Evolutionary conservation across 192 early-diverging fungal species (phyloP), one percentile per base, ranked within the genome.

Genomic region (Linnemannia schmuckeri): DNA sequence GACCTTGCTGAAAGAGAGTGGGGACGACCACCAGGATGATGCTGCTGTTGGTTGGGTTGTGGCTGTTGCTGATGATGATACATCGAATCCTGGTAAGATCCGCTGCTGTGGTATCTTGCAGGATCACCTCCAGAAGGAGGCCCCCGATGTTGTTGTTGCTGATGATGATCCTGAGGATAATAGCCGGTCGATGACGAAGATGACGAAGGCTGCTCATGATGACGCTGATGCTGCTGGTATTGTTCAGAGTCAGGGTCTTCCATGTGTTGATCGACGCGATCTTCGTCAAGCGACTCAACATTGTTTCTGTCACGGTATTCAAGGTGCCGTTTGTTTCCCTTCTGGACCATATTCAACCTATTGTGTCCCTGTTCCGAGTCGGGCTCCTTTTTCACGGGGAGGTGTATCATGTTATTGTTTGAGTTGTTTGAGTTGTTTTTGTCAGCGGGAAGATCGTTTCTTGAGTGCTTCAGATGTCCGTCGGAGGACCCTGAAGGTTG

Each of bases 11-110:
- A 66, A 30, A 66, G 61, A 33, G 61, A 33, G 10, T 66, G 61
- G 33, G 30, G 61, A 12, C 30, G 61, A 33, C 61, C 30, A 13
- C 72, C 72, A 42, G 73, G 61, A 22, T 71, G 42, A 18, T 47
- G 42, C 3, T 70, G 30, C n/a, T 70, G 74, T 49, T 46, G 44
- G 44, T 52, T 52, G 6, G 49, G 49, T 52, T 18, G 20, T 20
- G 63, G 79, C 52, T 75, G 69, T 35, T 76, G 80, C 20, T 72
- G 81, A 46, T 24, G 27, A 57, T 76, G 73, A 66, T 66, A 66
- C 61, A 66, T 66, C 3, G 61, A 15, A 2, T 66, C 61, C 12
- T 66, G 61, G 61, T 66, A 66, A 30, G 61, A 66, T 66, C 61
- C 61, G 30, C 61, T 33, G 30, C 61, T 66, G 61, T 66, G 61